Conservation (phyloP, 176 grass and related monocot species). For the Triticum timopheevii region DNA sequence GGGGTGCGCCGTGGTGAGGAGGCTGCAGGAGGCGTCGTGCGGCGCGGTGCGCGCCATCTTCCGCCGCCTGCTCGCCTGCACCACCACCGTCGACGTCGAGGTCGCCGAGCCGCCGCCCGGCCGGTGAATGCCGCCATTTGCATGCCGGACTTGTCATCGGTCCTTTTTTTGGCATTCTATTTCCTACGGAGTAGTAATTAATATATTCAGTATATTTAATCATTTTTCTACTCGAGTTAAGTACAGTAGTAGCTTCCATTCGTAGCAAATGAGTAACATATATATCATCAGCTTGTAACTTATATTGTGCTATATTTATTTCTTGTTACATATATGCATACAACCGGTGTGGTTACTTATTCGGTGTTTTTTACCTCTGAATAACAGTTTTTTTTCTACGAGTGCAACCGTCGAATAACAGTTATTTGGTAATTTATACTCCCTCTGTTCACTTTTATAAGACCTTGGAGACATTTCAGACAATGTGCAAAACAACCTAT, state of each 20-base stretch:
- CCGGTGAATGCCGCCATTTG: not conserved
- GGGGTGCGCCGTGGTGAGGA: conserved; percentile 30
- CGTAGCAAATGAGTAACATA: not conserved
- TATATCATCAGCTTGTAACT: conserved; percentile 9
- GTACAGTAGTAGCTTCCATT: not conserved
- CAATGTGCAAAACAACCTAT: too few relatives aligned
- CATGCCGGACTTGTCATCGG: not conserved
- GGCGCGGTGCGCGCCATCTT: conserved; percentile 50
- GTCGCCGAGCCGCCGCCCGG: not conserved
- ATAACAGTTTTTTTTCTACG: too few relatives aligned
- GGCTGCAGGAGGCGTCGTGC: conserved; percentile 58
- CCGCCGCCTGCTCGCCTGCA: conserved; percentile 68
- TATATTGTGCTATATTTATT: not conserved
- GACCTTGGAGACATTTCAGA: too few relatives aligned
- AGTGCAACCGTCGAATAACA: not conserved
- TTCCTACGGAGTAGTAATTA: not conserved
- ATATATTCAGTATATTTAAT: not conserved
- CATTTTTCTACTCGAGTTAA: not conserved
- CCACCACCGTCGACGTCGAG: conserved; percentile 72
- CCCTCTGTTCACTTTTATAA: too few relatives aligned
- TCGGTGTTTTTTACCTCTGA: not conserved
- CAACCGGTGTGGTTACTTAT: not conserved
- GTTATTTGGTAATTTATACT: too few relatives aligned
- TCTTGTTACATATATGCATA: not conserved
- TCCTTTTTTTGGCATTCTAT: not conserved